Evolutionary conservation across 2,329 filamentous ascomycete genomes (phyloP).

Genomic region (Hypoxylon sp.): DNA sequence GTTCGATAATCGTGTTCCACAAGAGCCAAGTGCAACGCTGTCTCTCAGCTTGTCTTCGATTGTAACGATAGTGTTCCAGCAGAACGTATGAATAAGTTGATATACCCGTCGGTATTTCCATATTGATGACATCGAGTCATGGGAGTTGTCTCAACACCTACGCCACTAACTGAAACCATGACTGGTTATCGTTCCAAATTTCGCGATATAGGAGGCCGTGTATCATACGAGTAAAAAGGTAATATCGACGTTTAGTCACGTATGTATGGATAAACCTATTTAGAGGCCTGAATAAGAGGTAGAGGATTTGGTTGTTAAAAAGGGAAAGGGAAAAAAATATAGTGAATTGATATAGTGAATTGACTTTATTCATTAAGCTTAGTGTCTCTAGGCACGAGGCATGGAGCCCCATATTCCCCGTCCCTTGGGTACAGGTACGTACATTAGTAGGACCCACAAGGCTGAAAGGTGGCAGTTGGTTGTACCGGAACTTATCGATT

Average conservation of each 20-base stretch:
- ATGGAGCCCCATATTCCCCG: slow-evolving; percentile 5
- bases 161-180: neutral
- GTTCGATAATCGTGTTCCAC: too few species aligned
- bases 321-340: too few species aligned
- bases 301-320: too few species aligned
- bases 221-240: neutral
- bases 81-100: too few species aligned
- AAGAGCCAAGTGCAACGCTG: too few species aligned
- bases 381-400: neutral
- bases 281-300: too few species aligned
- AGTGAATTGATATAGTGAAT: too few species aligned
- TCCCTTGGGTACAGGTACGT: neutral
- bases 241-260: neutral
- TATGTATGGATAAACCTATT: too few species aligned
- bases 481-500: neutral
- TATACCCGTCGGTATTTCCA: too few species aligned
- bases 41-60: too few species aligned
- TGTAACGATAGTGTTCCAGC: too few species aligned
- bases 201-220: neutral
- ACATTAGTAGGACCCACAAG: slow-evolving; percentile 15
- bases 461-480: slow-evolving; percentile 12
- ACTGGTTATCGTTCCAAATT: neutral
- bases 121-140: neutral
- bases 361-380: neutral
- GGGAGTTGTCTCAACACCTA: neutral